Evolutionary conservation across 2,329 filamentous ascomycete genomes (phyloP).

Genomic region (Cladosporium sp.): DNA sequence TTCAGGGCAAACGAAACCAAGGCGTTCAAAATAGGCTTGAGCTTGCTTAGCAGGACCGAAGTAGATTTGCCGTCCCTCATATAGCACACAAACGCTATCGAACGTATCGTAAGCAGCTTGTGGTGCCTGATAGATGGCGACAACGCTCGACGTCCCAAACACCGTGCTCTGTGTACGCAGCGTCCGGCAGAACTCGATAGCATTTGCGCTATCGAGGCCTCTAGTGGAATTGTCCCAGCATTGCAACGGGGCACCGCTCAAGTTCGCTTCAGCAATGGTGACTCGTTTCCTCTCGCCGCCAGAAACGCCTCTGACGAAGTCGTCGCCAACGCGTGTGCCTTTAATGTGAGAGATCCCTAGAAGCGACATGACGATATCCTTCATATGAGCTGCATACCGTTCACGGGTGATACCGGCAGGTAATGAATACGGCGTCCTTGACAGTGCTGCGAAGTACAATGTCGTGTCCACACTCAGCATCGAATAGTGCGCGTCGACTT

Average conservation of each 20-base stretch:
- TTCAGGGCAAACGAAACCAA: slow-evolving; percentile 67
- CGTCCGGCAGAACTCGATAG: slow-evolving; percentile 68
- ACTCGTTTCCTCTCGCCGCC: slow-evolving; percentile 75
- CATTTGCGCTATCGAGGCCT: slow-evolving; percentile 69
- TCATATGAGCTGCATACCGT: slow-evolving; percentile 55
- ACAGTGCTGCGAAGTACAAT: slow-evolving; percentile 69
- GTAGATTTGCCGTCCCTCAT: slow-evolving; percentile 65
- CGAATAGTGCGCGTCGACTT: slow-evolving; percentile 76
- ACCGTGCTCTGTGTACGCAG: slow-evolving; percentile 62
- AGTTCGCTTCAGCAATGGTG: slow-evolving; percentile 70
- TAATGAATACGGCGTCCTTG: slow-evolving; percentile 57
- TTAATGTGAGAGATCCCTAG: slow-evolving; percentile 68
- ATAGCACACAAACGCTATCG: slow-evolving; percentile 62
- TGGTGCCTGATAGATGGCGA: slow-evolving; percentile 69
- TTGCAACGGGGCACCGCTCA: slow-evolving; percentile 51
- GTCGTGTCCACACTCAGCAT: slow-evolving; percentile 72
- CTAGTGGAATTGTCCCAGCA: slow-evolving; percentile 76
- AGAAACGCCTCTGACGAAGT: slow-evolving; percentile 67
- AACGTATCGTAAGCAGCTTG: slow-evolving; percentile 64
- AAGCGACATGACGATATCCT: slow-evolving; percentile 69
- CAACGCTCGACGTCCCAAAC: slow-evolving; percentile 57
- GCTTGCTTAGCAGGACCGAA: slow-evolving; percentile 60
- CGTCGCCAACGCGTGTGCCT: slow-evolving; percentile 67
- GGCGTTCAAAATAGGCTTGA: slow-evolving; percentile 60
- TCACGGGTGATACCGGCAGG: slow-evolving; percentile 52